These are phyloP conservation scores for Mallotus nudiflorus DNA, from an alignment of 345 rosid genomes.

Conservation along the genomic window DNA sequence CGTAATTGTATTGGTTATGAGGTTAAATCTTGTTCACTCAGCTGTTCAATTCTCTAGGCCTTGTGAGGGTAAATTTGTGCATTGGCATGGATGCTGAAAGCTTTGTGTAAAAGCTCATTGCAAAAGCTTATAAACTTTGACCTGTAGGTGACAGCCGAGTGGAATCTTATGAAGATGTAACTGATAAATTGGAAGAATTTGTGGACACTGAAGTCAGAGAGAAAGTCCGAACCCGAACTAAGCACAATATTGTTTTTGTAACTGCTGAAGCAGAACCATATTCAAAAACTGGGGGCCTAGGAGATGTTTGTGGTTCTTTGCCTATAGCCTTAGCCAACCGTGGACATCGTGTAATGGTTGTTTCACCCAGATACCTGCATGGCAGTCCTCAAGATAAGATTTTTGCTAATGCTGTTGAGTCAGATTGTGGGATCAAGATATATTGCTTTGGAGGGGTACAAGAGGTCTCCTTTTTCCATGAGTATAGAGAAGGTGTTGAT, in stretches of 20 bases:
- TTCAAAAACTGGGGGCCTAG: conserved; percentile 94
- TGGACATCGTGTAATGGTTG: conserved; percentile 95
- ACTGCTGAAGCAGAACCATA: conserved; percentile 95
- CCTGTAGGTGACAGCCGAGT: conserved; percentile 39
- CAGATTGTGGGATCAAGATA: conserved; percentile 44
- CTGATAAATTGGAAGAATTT: conserved; percentile 34
- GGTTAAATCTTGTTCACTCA: too few relatives aligned
- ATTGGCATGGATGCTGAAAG: background rate
- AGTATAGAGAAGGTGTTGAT: conserved; percentile 84
- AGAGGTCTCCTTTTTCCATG: conserved; percentile 82
- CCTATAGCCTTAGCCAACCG: conserved; percentile 72
- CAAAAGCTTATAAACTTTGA: conserved; percentile 5
- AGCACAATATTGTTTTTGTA: conserved; percentile 66
- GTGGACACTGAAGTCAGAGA: conserved; percentile 33
- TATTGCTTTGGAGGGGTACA: conserved; percentile 79
- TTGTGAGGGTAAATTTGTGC: conserved; percentile 1
- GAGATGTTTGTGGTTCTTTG: conserved; percentile 97
- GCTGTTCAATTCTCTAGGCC: background rate
- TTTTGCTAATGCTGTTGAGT: conserved; percentile 48
- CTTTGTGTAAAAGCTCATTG: conserved; percentile 8
- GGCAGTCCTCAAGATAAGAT: conserved; percentile 60
- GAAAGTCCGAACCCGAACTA: conserved; percentile 32
- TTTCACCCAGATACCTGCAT: conserved; percentile 74
- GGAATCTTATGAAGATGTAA: conserved; percentile 28
- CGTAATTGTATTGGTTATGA: background rate